Evolutionary conservation across 2,329 filamentous ascomycete genomes (phyloP), one percentile per base, ranked within the genome.

Genomic region (Fusarium solani-melongenae): DNA sequence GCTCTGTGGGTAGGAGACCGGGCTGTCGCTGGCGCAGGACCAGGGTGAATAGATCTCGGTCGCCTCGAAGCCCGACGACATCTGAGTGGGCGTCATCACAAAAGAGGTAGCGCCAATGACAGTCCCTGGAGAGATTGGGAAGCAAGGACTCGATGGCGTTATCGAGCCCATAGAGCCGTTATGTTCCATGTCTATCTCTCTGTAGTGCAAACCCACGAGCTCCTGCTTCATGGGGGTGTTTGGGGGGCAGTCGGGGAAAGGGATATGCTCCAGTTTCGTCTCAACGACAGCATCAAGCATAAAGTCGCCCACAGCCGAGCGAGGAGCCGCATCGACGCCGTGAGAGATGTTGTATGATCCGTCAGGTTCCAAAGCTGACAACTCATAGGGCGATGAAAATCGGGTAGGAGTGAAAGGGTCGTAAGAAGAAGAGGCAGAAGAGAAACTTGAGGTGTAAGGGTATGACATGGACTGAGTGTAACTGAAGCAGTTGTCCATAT

Each of bases 361-460:
- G 7, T 22, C 51, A 81, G 76, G 71, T 77, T 81, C 69, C 80
- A 56, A 34, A 79, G 71, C 74, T 70, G 74, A 79, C 77, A 81
- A 75, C 60, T 81, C 78, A 66, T 82, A 78, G 4, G 84, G 83
- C 11, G 83, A 82, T 31, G 84, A 85, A 58, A 83, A 81, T 73
- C 82, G 80, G 58, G 79, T 81, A 49, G 84, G 83, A 34, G 84
- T 86, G 68, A 82, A 85, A 36, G 83, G 79, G 39, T 83, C 83
- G 79, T 83, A 85, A 65, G 82, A 82, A 20, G 81, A 82, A 17
- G 81, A 82, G 20, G 79, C 77, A 17, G 82, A 81, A n/a, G 82
- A 83, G 71, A 82, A 84, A 79, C 81, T 84, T 27, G 76, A 73
- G 34, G 78, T 72, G 38, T 79, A 81, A 15, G 81, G 77, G 62